phyloP scores from a whole-genome alignment of 1,284 basidiomycete genomes.

The Vanrija humicola region DNA sequence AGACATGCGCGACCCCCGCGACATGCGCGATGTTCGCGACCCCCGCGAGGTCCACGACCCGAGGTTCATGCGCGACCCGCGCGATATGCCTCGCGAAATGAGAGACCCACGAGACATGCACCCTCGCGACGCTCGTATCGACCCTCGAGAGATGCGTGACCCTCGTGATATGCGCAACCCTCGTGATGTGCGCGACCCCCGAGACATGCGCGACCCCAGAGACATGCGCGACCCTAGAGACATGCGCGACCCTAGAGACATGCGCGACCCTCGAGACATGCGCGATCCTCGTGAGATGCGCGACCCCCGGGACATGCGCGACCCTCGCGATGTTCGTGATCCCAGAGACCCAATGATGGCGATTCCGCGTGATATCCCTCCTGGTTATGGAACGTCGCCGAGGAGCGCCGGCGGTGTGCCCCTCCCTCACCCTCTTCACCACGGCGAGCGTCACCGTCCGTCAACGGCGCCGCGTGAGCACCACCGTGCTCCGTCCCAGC shows the following conservation, averaged over 20 bases:
- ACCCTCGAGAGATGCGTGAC: background rate
- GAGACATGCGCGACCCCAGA: background rate
- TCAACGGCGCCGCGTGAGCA: conserved; percentile 7
- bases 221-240: background rate
- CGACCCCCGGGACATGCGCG: conserved; percentile 1
- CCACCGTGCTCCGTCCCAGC: background rate
- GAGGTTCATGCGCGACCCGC: conserved; percentile 1
- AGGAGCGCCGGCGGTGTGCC: conserved; percentile 6
- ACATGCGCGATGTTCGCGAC: conserved; percentile 5
- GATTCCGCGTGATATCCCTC: too few relatives aligned
- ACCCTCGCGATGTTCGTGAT: background rate
- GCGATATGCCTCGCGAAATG: background rate
- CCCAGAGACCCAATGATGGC: too few relatives aligned
- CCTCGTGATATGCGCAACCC: background rate
- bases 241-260: too few relatives aligned
- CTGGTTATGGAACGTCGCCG: too few relatives aligned
- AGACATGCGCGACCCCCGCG: background rate
- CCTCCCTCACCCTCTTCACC: background rate
- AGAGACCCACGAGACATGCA: background rate
- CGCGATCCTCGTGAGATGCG: background rate
- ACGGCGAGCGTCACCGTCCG: conserved; percentile 4
- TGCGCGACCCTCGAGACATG: background rate
- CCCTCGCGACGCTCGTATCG: background rate
- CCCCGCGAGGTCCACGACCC: conserved; percentile 3
- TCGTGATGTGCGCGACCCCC: background rate